Base-by-base conservation (phyloP, 257 asterid species). In the Misopates orontium region DNA sequence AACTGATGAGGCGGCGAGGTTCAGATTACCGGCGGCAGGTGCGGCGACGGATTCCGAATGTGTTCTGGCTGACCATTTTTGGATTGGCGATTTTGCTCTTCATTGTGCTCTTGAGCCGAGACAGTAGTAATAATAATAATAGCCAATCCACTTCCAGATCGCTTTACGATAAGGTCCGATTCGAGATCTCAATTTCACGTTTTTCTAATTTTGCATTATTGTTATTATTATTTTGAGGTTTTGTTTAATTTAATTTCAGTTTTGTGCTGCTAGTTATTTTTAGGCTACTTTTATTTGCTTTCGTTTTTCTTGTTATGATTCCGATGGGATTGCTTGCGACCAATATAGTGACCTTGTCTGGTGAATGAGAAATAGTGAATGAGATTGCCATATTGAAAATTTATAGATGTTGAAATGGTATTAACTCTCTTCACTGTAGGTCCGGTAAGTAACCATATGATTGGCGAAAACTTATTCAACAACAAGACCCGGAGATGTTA, bases 1-100 rank as follows among this genome's bases (percentile, higher is more conserved):
- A n/a, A n/a, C n/a, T 68, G 58, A 90, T 87, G 97, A 83, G 95
- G 84, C 88, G 92, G 67, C 84, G 97, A 55, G 89, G 91, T 19
- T 59, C 87, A 19, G 96, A 90, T 63, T 87, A 78, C 71, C 85
- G 97, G 78, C 91, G 96, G 56, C 92, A 92, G 13, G 87, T 49
- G 75, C 56, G 92, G 81, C 92, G 95, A 79, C 79, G 90, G 55
- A 68, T 82, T 50, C 87, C 95, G 62, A 84, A 83, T 53, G 84
- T 80, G 0, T 75, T 85, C 13, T 87, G 87, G 95, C 44, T 87
- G 49, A 78, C 92, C 9, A 60, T 90, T 25, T 79, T 80, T 70
- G 95, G 96, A 42, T 78, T 84, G 42, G 77, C 65, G 57, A 73
- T 85, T 75, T 67, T 90, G 73, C 84, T 90, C 39, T 80, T 87